These are phyloP conservation scores for Stemphylium lycopersici DNA, from an alignment of 2,329 filamentous ascomycete species.

Conservation along the genomic window DNA sequence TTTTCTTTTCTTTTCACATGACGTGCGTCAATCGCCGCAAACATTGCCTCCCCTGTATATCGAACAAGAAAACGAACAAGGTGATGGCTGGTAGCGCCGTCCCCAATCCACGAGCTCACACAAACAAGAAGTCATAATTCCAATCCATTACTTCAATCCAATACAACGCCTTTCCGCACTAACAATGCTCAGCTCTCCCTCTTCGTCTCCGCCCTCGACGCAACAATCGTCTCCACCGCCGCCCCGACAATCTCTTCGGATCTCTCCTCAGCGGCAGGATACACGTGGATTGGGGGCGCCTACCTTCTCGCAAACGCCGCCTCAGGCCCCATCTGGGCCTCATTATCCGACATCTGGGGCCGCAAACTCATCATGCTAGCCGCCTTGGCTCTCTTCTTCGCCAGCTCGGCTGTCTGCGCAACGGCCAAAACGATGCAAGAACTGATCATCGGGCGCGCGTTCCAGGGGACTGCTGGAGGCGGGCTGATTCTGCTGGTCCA, in stretches of 20 bases:
- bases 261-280: slow-evolving; percentile 70
- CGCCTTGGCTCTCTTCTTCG: slow-evolving; percentile 63
- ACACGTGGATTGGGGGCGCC: slow-evolving; percentile 78
- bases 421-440: slow-evolving; percentile 63
- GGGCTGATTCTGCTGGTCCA: slow-evolving; percentile 67
- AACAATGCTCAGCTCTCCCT: slow-evolving; percentile 40
- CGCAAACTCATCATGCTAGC: slow-evolving; percentile 60
- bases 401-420: slow-evolving; percentile 65
- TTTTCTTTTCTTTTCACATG: not conserved
- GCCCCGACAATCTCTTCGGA: slow-evolving; percentile 69
- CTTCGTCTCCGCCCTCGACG: slow-evolving; percentile 52
- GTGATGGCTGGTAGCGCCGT: not conserved
- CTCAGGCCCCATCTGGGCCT: slow-evolving; percentile 73
- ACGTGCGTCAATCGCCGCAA: too few species aligned
- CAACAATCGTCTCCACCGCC: slow-evolving; percentile 69
- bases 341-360: slow-evolving; percentile 64
- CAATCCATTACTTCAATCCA: not conserved
- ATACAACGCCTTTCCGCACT: not conserved
- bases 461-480: slow-evolving; percentile 69
- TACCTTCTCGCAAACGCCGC: slow-evolving; percentile 74
- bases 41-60: too few species aligned
- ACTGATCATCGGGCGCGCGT: slow-evolving; percentile 64
- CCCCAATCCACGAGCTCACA: too few species aligned
- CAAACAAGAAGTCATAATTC: not conserved
- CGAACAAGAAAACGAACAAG: not conserved